phyloP scores from a whole-genome alignment of 192 early-diverging fungal species.

The Phycomyces blakesleeanus region DNA sequence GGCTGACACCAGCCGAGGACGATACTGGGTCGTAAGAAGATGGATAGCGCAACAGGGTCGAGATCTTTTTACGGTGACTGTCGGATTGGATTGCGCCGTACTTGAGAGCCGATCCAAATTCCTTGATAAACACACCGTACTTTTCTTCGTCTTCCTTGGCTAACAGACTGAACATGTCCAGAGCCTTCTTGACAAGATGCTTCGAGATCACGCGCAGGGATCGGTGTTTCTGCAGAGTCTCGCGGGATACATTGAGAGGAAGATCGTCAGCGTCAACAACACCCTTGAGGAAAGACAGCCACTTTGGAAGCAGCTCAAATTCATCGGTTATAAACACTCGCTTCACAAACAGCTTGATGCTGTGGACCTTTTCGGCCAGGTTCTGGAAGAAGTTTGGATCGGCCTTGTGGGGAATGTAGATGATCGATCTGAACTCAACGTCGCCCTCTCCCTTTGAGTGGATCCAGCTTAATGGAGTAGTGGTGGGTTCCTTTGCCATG shows the following conservation, averaged over 20 bases:
- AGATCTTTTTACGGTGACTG: constrained; percentile 65
- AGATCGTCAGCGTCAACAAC: constrained; percentile 95
- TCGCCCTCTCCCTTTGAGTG: constrained; percentile 96
- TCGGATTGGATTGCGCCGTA: constrained; percentile 88
- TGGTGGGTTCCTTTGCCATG: constrained; percentile 60
- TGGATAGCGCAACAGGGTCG: constrained; percentile 78
- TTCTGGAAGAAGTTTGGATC: constrained; percentile 54
- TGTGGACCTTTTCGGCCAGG: constrained; percentile 44
- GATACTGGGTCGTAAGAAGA: constrained; percentile 51
- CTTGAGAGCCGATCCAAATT: constrained; percentile 77
- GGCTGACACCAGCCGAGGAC: constrained; percentile 49
- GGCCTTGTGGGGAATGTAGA: constrained; percentile 76
- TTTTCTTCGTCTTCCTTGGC: constrained; percentile 60
- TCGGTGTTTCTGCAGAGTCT: constrained; percentile 89
- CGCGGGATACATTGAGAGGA: constrained; percentile 97
- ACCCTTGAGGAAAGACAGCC: constrained; percentile 89
- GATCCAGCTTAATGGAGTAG: constrained; percentile 73
- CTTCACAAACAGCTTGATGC: constrained; percentile 91
- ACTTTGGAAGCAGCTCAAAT: constrained; percentile 85
- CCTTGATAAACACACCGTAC: constrained; percentile 66
- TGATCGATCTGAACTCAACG: constrained; percentile 82
- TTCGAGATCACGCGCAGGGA: constrained; percentile 80
- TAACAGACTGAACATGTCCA: constrained; percentile 80
- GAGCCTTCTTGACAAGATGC: constrained; percentile 82
- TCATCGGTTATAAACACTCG: constrained; percentile 98